Conservation (phyloP, 768 basidiomycete species). For the Hydnum rufescens region DNA sequence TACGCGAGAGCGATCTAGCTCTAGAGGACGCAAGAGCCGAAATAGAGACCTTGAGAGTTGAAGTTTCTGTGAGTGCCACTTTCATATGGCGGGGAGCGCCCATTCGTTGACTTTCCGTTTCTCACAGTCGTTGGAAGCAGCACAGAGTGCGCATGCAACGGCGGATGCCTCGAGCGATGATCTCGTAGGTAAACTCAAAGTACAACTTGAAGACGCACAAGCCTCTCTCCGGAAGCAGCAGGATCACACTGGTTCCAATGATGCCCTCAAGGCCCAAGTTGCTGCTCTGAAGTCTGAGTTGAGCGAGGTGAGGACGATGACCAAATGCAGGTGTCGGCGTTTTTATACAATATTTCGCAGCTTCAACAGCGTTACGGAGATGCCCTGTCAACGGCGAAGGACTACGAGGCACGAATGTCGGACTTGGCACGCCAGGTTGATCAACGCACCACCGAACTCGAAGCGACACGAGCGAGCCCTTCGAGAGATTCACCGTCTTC, state of each 20-base stretch:
- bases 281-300: neutral
- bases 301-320: neutral
- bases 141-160: neutral
- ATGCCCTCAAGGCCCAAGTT: neutral
- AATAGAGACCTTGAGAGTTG: slow-evolving; percentile 57
- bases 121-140: neutral
- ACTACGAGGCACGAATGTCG: neutral
- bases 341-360: neutral
- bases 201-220: neutral
- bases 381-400: neutral
- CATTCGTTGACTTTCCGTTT: neutral
- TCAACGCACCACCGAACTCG: neutral
- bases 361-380: neutral
- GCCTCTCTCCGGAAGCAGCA: neutral
- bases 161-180: neutral
- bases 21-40: slow-evolving; percentile 82
- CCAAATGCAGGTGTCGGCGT: neutral
- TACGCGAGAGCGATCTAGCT: slow-evolving; percentile 69
- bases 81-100: neutral
- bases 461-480: neutral
- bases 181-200: neutral
- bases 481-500: neutral
- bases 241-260: neutral
- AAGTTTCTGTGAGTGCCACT: slow-evolving; percentile 41
- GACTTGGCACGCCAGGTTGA: neutral